Evolutionary conservation across 2,329 filamentous ascomycete species (phyloP), one percentile per base, ranked within the genome.

Genomic region (Cercospora sp.): DNA sequence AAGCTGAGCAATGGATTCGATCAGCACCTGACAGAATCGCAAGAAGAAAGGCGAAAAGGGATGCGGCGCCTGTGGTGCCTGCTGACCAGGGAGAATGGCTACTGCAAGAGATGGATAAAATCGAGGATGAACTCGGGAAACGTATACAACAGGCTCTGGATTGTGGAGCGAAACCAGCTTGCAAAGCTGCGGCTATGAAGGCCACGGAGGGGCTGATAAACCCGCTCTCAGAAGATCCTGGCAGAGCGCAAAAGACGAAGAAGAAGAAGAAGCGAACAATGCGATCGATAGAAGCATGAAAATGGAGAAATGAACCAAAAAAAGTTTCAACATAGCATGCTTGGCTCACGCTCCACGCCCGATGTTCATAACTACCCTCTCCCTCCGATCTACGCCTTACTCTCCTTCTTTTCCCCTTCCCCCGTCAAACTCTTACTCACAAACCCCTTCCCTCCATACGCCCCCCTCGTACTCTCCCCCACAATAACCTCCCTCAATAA

Each of bases 401-500:
- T 13, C 55, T 32, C 26, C 55, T 26, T 30, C 30, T n/a, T n/a
- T n/a, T n/a, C n/a, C n/a, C 30, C 30, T 8, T 32, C 12, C 16
- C 18, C 55, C n/a, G 8, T 16, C 55, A 59, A 37, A 59, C 55
- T 59, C 28, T 59, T 18, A 59, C 55, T 59, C n/a, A 59, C 55
- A 59, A 59, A 59, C 30, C 55, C 55, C 4, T 59, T 59, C 55
- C 55, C 55, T 1, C 55, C 55, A 59, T 59, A 59, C 55, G 55
- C 55, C 28, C 55, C 55, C 55, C 55, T 59, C 30, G 55, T 59
- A 37, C 55, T 59, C 59, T 80, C 77, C 8, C 79, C 81, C 66
- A 82, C 82, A 49, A 89, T 82, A 37, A 87, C 84, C 78, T 89
- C 87, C 73, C 81, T 82, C 71, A 89, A 76, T 69, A 89, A 75